A percentile compares a stretch with the other conserved stretches of the same genome.
Conservation (phyloP, 495 filamentous ascomycete species). For the Cenococcum geophilum region DNA sequence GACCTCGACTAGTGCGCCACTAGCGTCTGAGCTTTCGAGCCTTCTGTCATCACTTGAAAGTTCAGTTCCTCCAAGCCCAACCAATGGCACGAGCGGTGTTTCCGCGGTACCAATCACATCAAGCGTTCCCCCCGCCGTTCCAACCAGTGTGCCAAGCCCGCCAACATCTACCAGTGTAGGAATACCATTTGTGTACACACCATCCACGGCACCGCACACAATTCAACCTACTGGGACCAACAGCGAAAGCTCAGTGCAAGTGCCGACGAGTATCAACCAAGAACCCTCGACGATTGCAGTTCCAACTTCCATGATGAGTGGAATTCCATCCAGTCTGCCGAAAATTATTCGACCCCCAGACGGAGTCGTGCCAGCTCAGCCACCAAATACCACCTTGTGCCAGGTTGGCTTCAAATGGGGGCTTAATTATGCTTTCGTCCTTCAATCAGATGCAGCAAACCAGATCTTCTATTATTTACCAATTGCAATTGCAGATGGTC, state of each 20-base stretch:
- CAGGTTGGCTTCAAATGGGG: constrained; percentile 77
- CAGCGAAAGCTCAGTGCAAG: constrained; percentile 23
- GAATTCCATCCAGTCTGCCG: constrained; percentile 60
- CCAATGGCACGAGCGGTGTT: constrained; percentile 6
- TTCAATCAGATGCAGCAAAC: constrained; percentile 60
- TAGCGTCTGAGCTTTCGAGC: background rate
- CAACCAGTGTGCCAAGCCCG: background rate
- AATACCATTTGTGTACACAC: constrained; percentile 8
- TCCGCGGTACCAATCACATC: background rate
- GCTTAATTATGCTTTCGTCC: constrained; percentile 80
- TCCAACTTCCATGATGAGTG: constrained; percentile 24
- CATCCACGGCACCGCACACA: constrained; percentile 5
- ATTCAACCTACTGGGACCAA: constrained; percentile 33
- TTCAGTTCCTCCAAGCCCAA: constrained; percentile 15
- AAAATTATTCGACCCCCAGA: constrained; percentile 65
- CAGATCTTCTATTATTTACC: constrained; percentile 87
- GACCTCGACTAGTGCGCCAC: background rate
- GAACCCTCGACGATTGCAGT: constrained; percentile 19
- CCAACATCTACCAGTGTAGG: background rate
- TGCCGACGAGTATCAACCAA: constrained; percentile 34
- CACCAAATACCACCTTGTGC: constrained; percentile 61
- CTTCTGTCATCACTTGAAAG: background rate
- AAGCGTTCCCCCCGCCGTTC: background rate
- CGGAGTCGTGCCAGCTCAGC: constrained; percentile 41
- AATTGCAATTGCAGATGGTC: constrained; percentile 62